Evolutionary conservation across 257 asterid genomes (phyloP), one percentile per base, ranked within the genome.

Genomic region (Catharanthus roseus): DNA sequence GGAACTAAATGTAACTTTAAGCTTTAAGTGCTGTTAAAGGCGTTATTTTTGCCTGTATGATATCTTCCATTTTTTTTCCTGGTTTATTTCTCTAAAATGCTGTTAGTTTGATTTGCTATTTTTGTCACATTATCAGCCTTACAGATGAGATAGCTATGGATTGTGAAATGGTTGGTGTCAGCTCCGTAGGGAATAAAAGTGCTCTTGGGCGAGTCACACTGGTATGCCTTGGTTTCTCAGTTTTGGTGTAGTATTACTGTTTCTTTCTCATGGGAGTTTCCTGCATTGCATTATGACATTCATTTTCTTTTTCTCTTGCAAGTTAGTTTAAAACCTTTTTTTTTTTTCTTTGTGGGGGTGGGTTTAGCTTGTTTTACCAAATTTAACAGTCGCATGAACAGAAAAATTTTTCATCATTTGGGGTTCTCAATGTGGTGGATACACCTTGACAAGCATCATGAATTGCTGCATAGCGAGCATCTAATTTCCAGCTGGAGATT

Each of bases 161-260:
- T 78, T 93, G 97, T 72, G 99, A 93, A 83, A 93, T 93, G 98
- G 98, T 93, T 69, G 97, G 98, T 67, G 95, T 90, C 66, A 82
- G 96, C 83, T 77, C 85, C 45, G 55, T 72, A n/a, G 95, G 97
- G 50, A 91, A 86, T 88, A 91, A 84, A 86, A 91, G 91, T 65
- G 99, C 99, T 69, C 96, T 93, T 78, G 99, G 92, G 76, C 85
- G 97, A 57, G 95, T 89, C 45, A 88, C 99, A 23, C 81, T 93
- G 97, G 99, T 93, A 93, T 39, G 74, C 65, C 53, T 70, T 69
- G 19, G 67, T 74, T 74, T 54, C 55, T 70, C 21, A 67, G 41
- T 33, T 65, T 54, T 60, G 13, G 34, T 62, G 19, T 62, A 34
- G 65, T 21, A 10, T 11, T 56, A 1, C 28, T 41, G 54, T 31